These are phyloP conservation scores for Coemansia sp. DNA, from an alignment of 371 early-diverging fungal genomes.

Conservation along the genomic window DNA sequence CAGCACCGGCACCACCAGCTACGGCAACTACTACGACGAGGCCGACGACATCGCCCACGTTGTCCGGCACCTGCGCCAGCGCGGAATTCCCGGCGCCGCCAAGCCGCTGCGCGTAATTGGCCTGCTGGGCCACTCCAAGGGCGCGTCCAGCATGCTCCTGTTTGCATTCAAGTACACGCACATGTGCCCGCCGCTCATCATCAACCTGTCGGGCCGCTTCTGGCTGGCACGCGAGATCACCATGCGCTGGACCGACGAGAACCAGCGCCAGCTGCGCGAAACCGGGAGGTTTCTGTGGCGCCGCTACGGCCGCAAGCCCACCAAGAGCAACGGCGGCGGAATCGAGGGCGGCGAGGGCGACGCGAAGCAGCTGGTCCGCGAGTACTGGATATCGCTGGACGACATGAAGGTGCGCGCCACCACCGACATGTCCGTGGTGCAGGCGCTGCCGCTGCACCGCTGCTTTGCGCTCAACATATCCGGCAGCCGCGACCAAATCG, in stretches of 20 bases:
- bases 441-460: constrained; percentile 28
- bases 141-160: constrained; percentile 36
- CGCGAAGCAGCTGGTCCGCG: constrained; percentile 5
- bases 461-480: constrained; percentile 48
- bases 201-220: constrained; percentile 51
- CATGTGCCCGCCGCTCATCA: constrained; percentile 39
- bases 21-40: constrained; percentile 53
- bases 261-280: constrained; percentile 27
- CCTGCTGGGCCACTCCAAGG: constrained; percentile 51
- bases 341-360: constrained; percentile 1
- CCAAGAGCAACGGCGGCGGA: neutral
- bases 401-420: constrained; percentile 29
- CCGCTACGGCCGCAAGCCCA: constrained; percentile 25
- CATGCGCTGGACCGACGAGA: constrained; percentile 45
- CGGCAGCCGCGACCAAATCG: constrained; percentile 45
- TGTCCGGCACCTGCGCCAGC: constrained; percentile 20
- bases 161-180: constrained; percentile 30
- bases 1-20: constrained; percentile 47
- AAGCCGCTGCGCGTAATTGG: constrained; percentile 9
- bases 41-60: constrained; percentile 40
- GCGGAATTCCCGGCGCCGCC: neutral
- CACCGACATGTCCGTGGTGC: constrained; percentile 50
- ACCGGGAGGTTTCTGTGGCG: constrained; percentile 51
- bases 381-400: constrained; percentile 44
- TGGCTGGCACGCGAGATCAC: constrained; percentile 44